Evolutionary conservation across 352 stramenopile species (phyloP).

Genomic region (Peronospora belbahrii): DNA sequence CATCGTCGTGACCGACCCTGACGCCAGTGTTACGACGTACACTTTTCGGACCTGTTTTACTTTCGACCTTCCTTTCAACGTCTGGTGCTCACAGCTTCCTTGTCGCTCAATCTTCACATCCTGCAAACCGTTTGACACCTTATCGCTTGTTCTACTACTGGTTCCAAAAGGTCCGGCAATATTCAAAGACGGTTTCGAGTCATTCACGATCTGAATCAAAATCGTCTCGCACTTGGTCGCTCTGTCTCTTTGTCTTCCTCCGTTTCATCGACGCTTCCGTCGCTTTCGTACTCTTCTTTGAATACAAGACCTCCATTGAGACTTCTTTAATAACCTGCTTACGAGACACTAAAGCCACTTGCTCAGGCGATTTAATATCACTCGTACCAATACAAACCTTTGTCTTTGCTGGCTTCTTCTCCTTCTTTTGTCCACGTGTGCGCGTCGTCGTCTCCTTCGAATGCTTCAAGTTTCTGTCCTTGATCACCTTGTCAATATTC

Average conservation of each 20-base stretch:
- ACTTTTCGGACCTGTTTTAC: slow-evolving; percentile 21
- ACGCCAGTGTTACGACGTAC: slow-evolving; percentile 26
- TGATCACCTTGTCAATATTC: not conserved
- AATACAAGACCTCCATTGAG: slow-evolving; percentile 4
- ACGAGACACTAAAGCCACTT: not conserved
- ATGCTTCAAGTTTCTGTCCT: slow-evolving; percentile 8
- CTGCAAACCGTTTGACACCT: not conserved
- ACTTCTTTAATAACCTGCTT: slow-evolving; percentile 23
- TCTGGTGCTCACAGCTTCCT: not conserved
- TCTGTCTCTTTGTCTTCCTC: slow-evolving; percentile 2
- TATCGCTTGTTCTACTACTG: slow-evolving; percentile 1
- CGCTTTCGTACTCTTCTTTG: slow-evolving; percentile 11
- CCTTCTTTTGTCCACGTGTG: slow-evolving; percentile 4
- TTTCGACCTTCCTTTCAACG: not conserved
- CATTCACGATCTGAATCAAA: not conserved
- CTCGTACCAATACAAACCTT: not conserved
- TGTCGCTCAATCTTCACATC: not conserved
- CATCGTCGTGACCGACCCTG: slow-evolving; percentile 4
- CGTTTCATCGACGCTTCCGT: not conserved
- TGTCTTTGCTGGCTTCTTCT: slow-evolving; percentile 1
- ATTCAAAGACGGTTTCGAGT: slow-evolving; percentile 4
- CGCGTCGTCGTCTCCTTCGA: not conserved
- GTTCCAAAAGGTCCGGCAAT: not conserved
- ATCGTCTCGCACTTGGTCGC: not conserved
- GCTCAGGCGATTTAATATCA: not conserved